A percentile compares a stretch with the other conserved stretches of the same genome.
Conservation (phyloP, 257 asterid species). For the Ilex aquifolium region DNA sequence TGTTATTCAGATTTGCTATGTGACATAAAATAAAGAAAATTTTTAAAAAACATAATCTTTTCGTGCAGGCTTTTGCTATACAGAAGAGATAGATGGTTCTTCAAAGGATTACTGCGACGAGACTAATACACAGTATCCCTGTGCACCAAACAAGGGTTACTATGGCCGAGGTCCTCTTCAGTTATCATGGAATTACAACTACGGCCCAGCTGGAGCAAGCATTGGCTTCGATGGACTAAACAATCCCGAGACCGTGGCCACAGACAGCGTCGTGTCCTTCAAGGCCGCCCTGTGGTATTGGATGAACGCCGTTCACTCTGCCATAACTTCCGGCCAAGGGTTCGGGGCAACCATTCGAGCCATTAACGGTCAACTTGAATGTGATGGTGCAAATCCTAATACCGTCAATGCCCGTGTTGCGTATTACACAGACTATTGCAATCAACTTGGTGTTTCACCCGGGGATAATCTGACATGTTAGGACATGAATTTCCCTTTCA, state of each 20-base stretch:
- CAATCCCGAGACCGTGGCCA: constrained; percentile 23
- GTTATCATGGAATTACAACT: constrained; percentile 32
- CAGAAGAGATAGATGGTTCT: constrained; percentile 17
- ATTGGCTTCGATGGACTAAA: constrained; percentile 28
- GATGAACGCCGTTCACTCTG: constrained; percentile 26
- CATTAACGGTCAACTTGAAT: constrained; percentile 21
- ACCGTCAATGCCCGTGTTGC: constrained; percentile 15
- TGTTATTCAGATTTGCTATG: too few species aligned
- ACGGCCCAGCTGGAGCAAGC: constrained; percentile 24
- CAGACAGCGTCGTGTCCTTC: constrained; percentile 15
- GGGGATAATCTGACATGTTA: constrained; percentile 2
- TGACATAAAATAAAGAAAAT: too few species aligned
- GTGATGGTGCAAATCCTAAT: constrained; percentile 13
- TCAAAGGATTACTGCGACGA: constrained; percentile 21
- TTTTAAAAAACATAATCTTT: too few species aligned
- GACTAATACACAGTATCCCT: constrained; percentile 16
- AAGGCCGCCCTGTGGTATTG: constrained; percentile 32
- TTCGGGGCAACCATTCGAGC: constrained; percentile 34
- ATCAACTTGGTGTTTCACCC: constrained; percentile 20
- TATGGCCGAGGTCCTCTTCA: constrained; percentile 35
- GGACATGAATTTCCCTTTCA: too few species aligned
- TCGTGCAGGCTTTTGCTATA: constrained; percentile 20
- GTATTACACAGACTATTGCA: constrained; percentile 23
- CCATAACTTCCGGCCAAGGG: constrained; percentile 20
- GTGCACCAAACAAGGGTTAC: constrained; percentile 13